Evolutionary conservation across 2,329 filamentous ascomycete genomes (phyloP).

Genomic region (Zopfia rhizophila): DNA sequence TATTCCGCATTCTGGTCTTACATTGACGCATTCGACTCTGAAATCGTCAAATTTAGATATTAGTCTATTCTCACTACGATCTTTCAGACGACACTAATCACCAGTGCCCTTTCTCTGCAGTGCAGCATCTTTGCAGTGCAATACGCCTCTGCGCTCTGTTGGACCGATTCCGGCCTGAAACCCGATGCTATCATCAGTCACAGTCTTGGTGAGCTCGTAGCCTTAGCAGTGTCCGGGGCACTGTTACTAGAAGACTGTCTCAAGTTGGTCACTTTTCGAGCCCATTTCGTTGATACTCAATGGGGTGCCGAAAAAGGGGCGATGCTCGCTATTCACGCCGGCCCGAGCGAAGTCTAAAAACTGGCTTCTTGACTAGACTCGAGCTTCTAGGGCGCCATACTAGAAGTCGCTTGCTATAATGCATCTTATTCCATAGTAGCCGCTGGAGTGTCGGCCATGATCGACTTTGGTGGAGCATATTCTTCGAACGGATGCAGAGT

Average conservation of each 20-base stretch:
- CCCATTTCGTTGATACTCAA: conserved; percentile 35
- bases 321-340: conserved; percentile 33
- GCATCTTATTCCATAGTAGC: conserved; percentile 54
- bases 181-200: conserved; percentile 26
- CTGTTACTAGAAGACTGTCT: conserved; percentile 41
- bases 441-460: conserved; percentile 48
- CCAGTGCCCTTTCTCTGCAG: conserved; percentile 22
- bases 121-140: conserved; percentile 29
- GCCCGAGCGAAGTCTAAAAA: not conserved
- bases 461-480: conserved; percentile 38
- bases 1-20: conserved; percentile 19
- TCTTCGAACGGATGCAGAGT: not conserved
- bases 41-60: not conserved
- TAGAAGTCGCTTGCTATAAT: conserved; percentile 57
- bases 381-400: conserved; percentile 5
- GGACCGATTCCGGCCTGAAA: conserved; percentile 28
- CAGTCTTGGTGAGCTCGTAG: conserved; percentile 53
- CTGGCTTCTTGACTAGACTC: conserved; percentile 1
- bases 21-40: too few species aligned
- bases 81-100: not conserved
- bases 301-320: conserved; percentile 34
- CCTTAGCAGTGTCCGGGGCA: conserved; percentile 46
- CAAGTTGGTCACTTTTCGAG: conserved; percentile 46
- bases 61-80: too few species aligned
- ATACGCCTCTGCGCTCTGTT: conserved; percentile 31